Evolutionary conservation across 2,329 filamentous ascomycete species (phyloP), one percentile per base, ranked within the genome.

Genomic region (Fusarium oligoseptatum): DNA sequence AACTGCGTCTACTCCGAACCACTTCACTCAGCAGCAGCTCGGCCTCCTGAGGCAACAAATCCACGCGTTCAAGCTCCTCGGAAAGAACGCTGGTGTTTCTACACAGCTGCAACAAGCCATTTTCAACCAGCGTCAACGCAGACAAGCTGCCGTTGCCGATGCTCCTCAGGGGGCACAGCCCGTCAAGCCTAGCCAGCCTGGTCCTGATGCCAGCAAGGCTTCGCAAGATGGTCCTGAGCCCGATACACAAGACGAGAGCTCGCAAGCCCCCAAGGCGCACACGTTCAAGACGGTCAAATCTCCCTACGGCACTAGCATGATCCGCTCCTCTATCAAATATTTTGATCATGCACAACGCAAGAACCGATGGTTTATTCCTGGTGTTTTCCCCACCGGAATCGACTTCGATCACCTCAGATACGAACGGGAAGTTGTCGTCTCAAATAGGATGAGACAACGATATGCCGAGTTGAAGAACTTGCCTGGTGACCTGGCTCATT

Each of bases 391-490:
- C 7, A 90, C 93, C 8, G 96, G 97, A 10, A 89, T 98, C 60
- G 95, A 99, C 80, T 90, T 96, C 55, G 95, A 97, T 75, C 93
- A 95, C 72, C 82, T 97, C 67, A 91, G 94, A 61, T 94, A 96
- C 75, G 95, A 98, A 81, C 91, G 95, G 52, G 97, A 98, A 81
- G 91, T 93, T 67, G 92, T 97, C 57, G 87, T 98, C 24, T 97
- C 97, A 85, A 98, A 97, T 83, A 92, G 95, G 64, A 95, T 99
- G 86, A 92, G 91, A 73, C 91, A 95, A 56, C 91, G 97, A 55
- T 96, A 96, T 80, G 87, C 92, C 11, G 95, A 98, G 81, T 86
- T 99, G 29, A 95, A 95, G 80, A 90, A 92, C 34, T 85, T 98
- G 20, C 94, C 95, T 17, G 95, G 94, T 37, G 98, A 97, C 79